Base-by-base conservation (phyloP, 2,329 filamentous ascomycete genomes). In the Pezicula rhizophila region DNA sequence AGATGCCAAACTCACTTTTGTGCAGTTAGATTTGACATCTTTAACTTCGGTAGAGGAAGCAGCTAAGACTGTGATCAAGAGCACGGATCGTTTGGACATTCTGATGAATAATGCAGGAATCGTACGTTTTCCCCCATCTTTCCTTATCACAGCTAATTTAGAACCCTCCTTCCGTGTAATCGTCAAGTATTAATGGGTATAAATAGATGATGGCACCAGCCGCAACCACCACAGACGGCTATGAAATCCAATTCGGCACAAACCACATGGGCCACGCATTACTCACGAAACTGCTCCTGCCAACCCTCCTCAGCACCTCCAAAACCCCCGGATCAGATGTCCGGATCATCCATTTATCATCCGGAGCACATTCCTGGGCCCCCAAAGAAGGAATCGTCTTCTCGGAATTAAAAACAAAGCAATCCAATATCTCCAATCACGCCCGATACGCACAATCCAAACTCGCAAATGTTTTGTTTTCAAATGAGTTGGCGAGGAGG, bases 251-350 rank as follows among this genome's bases (percentile, higher is more conserved):
- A 49, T 73, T 76, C 49, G 71, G 67, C 1, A 70, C 66, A 3
- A 77, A 77, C 49, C 70, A 75, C 57, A 54, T 76, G 41, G 71
- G 72, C 17, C 72, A 75, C 45, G 69, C 72, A 6, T 63, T 71
- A 3, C 62, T 76, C n/a, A 59, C 68, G 12, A 42, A 66, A 49
- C 60, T 64, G 3, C 57, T 73, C n/a, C 45, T 66, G 3, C 66
- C 65, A 12, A 54, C 55, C 5, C 50, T 69, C 2, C 45, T 61
- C 20, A 52, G 49, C 12, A 64, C 62, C 4, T n/a, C 44, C 5
- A 26, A 25, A 14, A 15, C 2, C 8, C 46, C 51, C 0, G 42
- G 37, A 10, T 35, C 46, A 11, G 49, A 53, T 25, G 45, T 50
- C n/a, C 40, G 48, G 1, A 38, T 52, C 18, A 42, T 51, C 7